Conservation (phyloP, 495 filamentous ascomycete species). For the Tuber calosporum region DNA sequence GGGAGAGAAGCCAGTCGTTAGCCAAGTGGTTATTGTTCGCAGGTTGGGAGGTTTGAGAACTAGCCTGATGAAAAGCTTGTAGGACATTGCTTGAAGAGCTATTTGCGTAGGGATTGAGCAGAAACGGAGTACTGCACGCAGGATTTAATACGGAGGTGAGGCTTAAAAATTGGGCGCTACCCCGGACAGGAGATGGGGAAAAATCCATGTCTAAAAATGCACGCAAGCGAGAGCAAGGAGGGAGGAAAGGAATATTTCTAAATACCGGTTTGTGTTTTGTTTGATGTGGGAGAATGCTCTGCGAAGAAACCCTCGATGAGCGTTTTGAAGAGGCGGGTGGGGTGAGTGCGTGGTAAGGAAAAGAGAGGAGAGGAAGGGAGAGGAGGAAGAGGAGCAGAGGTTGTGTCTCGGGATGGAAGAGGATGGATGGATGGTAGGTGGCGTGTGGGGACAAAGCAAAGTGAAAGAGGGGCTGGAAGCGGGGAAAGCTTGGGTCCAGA, state of each 20-base stretch:
- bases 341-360: slow-evolving; percentile 5
- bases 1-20: background rate
- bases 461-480: background rate
- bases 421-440: slow-evolving; percentile 16
- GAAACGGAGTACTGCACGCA: slow-evolving; percentile 13
- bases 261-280: slow-evolving; percentile 1
- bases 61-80: slow-evolving; percentile 32
- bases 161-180: background rate
- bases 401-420: background rate
- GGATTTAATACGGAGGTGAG: slow-evolving; percentile 14
- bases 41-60: slow-evolving; percentile 3
- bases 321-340: background rate
- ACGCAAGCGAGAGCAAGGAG: background rate
- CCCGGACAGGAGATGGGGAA: slow-evolving; percentile 8
- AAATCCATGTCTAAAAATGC: slow-evolving; percentile 21
- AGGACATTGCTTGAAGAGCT: slow-evolving; percentile 18
- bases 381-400: background rate
- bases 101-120: slow-evolving; percentile 8
- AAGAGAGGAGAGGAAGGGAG: background rate
- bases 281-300: background rate
- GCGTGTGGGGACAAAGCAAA: slow-evolving; percentile 11
- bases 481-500: background rate
- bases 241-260: slow-evolving; percentile 11
- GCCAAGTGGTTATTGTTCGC: background rate
- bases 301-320: background rate